These are phyloP conservation scores for Prunus mira DNA, from an alignment of 306 rosid species.

Conservation along the genomic window DNA sequence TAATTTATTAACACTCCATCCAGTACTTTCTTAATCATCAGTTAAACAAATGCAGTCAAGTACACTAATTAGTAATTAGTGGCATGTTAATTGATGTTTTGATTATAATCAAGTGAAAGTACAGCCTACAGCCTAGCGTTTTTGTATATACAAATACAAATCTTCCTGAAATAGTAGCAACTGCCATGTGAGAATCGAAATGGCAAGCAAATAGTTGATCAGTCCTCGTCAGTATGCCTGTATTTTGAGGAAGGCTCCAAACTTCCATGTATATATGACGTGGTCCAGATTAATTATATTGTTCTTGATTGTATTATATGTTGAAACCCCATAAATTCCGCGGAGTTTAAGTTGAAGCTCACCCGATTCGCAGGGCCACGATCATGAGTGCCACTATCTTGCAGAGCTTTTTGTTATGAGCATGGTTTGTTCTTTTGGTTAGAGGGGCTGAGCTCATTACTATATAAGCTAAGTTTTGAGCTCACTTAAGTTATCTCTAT, in stretches of 20 bases:
- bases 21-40: neutral
- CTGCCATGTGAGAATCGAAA: slow-evolving; percentile 3
- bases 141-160: neutral
- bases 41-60: neutral
- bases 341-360: neutral
- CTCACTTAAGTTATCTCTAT: neutral
- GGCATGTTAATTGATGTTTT: neutral
- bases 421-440: too few relatives aligned
- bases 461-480: neutral
- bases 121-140: neutral
- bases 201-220: slow-evolving; percentile 1
- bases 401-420: neutral
- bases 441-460: too few relatives aligned
- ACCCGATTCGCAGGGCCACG: neutral
- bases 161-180: neutral
- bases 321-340: slow-evolving; percentile 1
- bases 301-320: neutral
- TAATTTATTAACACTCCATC: neutral
- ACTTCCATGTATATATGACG: neutral
- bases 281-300: neutral
- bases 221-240: neutral
- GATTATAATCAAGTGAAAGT: neutral
- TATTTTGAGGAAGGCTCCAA: slow-evolving; percentile 7
- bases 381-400: slow-evolving; percentile 6
- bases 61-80: neutral